Conservation (phyloP, 768 basidiomycete species). For the Psilocybe cyanescens region DNA sequence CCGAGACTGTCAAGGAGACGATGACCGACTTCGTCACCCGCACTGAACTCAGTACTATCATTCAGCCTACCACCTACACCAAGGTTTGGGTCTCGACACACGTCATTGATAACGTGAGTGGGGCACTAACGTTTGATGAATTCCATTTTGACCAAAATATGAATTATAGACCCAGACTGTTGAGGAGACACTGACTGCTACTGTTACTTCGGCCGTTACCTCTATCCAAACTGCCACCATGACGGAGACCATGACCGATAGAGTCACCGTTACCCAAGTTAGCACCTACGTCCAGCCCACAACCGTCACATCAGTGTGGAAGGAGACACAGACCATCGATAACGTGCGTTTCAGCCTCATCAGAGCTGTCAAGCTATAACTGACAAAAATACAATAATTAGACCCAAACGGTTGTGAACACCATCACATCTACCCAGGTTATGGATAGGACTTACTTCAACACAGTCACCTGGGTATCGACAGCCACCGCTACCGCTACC, state of each 20-base stretch:
- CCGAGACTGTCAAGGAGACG: constrained; percentile 52
- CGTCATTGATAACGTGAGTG: constrained; percentile 62
- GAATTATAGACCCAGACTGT: constrained; percentile 55
- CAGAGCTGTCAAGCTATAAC: not conserved
- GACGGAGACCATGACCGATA: constrained; percentile 59
- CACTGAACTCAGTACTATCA: constrained; percentile 54
- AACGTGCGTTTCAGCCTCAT: constrained; percentile 40
- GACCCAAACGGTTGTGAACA: constrained; percentile 64
- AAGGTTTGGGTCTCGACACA: constrained; percentile 55
- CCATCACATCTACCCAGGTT: constrained; percentile 55
- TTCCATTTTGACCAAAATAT: not conserved
- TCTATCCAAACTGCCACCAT: constrained; percentile 56
- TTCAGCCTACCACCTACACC: constrained; percentile 61
- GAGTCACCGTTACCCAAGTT: constrained; percentile 53
- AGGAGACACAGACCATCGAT: constrained; percentile 61
- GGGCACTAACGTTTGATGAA: not conserved
- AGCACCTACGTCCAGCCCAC: constrained; percentile 61
- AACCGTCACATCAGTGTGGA: constrained; percentile 56
- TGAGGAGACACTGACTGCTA: constrained; percentile 51
- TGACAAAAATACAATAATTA: constrained; percentile 25
- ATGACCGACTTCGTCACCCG: constrained; percentile 59
- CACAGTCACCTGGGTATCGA: constrained; percentile 58
- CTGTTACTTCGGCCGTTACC: constrained; percentile 57
- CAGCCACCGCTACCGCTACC: constrained; percentile 50
- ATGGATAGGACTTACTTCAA: constrained; percentile 50